Evolutionary conservation across 177 flowering plant species (phyloP), one percentile per base, ranked within the genome.

Genomic region (Tripterygium wilfordii): DNA sequence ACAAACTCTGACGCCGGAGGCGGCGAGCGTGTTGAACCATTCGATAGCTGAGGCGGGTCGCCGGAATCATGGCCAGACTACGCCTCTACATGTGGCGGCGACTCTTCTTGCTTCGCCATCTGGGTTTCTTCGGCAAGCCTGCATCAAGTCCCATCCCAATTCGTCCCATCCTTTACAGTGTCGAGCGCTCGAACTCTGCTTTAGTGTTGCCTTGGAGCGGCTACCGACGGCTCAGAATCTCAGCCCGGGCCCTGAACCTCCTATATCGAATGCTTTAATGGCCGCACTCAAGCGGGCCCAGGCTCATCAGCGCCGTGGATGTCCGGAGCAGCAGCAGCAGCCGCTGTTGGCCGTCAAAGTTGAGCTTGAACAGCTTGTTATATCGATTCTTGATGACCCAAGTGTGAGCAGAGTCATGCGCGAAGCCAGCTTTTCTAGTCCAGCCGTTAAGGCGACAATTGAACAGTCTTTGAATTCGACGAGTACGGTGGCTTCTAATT

Each of bases 221-320:
- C 78, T 94, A 2, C 95, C 99, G 1, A 75, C 97, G 1, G 67
- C 96, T 3, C 83, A 74, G 45, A 66, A 52, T 67, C 35, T 58
- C 20, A 61, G 66, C 4, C 63, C 82, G 8, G 74, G 67, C 5
- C 20, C 27, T 10, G 98, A 92, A 41, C 95, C 96, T 1, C 94
- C 95, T 10, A 72, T 94, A 21, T 90, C 97, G 12, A 87, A 94
- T 43, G 99, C 99, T 0, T 66, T 94, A 2, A 79, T 85, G 95
- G 99, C 99, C n/a, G 97, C 99, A 2, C 68, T 94, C 16, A 94
- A 94, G 58, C 81, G 99, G 1, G 99, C 99, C 1, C 99, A 90
- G 58, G 97, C 99, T 9, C 97, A 94, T 53, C 99, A 94, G 67
- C 69, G 99, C n/a, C 69, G 97, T 0, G 97, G 97, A 1, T 90